Conservation (phyloP, 805 yeast species). For the Sugiyamaella lignohabitans region DNA sequence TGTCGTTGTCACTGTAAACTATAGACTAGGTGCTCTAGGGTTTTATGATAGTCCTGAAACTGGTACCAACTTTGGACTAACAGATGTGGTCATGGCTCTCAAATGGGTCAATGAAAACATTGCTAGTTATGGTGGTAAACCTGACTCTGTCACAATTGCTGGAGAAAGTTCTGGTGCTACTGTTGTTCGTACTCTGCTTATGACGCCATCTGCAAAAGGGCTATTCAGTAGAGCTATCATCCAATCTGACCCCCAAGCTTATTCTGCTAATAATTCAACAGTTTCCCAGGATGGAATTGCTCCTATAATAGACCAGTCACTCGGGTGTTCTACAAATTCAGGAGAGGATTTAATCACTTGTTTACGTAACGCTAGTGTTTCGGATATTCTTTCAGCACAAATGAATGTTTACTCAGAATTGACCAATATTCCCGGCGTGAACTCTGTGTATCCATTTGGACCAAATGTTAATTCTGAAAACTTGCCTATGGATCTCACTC, state of each 20-base stretch:
- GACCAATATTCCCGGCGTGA: conserved; percentile 9
- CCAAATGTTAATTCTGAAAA: conserved; percentile 25
- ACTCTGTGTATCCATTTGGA: conserved; percentile 20
- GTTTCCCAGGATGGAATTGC: conserved; percentile 10
- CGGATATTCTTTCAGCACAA: conserved; percentile 12
- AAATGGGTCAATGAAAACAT: conserved; percentile 35
- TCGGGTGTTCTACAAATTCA: conserved; percentile 8
- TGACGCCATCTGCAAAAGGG: conserved; percentile 14
- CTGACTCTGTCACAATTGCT: conserved; percentile 32
- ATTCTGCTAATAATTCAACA: conserved; percentile 6
- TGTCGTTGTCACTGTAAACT: conserved; percentile 30
- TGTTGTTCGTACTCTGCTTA: conserved; percentile 18
- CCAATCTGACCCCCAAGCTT: conserved; percentile 23
- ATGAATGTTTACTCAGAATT: not conserved
- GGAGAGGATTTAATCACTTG: not conserved
- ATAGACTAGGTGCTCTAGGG: conserved; percentile 35
- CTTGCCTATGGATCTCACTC: conserved; percentile 18
- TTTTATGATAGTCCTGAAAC: conserved; percentile 28
- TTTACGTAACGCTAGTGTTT: conserved; percentile 10
- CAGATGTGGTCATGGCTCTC: conserved; percentile 33
- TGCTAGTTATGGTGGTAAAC: conserved; percentile 34
- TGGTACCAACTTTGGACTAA: conserved; percentile 32
- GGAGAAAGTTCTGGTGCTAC: conserved; percentile 38
- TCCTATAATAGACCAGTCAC: conserved; percentile 4
- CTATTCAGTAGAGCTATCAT: conserved; percentile 21